Percentiles rank a stretch among this genome's conserved stretches.
phyloP scores from a whole-genome alignment of 768 basidiomycete genomes.

The Boletus coccyginus region DNA sequence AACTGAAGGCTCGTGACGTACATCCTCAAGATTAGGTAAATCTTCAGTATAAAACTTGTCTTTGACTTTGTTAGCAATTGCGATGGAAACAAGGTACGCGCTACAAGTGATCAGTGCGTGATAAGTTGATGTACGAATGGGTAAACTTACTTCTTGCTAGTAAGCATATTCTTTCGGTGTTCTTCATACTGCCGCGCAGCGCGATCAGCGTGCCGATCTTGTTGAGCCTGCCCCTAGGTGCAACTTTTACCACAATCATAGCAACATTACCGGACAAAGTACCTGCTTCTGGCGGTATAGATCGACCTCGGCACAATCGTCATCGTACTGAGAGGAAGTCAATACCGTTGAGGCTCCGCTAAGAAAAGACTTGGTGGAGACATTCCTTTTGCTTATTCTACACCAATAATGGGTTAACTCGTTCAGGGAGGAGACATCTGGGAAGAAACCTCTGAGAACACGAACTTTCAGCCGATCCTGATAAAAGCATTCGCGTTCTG shows the following conservation, averaged over 20 bases:
- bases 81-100: conserved; percentile 67
- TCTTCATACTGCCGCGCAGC: conserved; percentile 73
- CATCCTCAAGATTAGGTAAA: conserved; percentile 69
- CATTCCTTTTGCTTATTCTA: conserved; percentile 34
- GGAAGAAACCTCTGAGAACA: conserved; percentile 5
- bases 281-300: conserved; percentile 77
- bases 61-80: conserved; percentile 67
- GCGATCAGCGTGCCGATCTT: conserved; percentile 76
- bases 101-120: conserved; percentile 33
- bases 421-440: neutral
- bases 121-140: neutral
- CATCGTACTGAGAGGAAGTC: conserved; percentile 60
- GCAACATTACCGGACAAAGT: conserved; percentile 1
- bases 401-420: conserved; percentile 1
- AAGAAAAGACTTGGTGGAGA: neutral
- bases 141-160: conserved; percentile 68
- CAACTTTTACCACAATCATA: conserved; percentile 5
- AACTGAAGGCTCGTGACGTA: conserved; percentile 35
- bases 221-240: conserved; percentile 57
- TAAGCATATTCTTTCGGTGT: conserved; percentile 73
- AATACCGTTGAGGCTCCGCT: neutral
- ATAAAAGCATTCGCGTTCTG: conserved; percentile 68
- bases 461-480: conserved; percentile 67
- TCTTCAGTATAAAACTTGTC: conserved; percentile 69
- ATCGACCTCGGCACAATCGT: conserved; percentile 73